These are phyloP conservation scores for Chenopodium quinoa DNA, from an alignment of 148 eudicot genomes.

Conservation along the genomic window DNA sequence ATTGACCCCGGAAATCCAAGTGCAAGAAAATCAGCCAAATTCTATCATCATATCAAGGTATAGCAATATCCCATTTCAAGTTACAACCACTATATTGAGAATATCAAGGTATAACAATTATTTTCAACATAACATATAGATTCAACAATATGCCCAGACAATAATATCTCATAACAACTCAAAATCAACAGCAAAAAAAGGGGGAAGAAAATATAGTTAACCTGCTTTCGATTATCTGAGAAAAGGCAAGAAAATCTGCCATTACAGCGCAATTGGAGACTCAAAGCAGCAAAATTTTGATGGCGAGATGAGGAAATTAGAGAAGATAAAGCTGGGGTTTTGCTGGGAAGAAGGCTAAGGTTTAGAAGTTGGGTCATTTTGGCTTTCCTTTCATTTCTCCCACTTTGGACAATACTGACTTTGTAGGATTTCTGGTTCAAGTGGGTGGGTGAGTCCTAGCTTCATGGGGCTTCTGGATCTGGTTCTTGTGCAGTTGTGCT, in stretches of 20 bases:
- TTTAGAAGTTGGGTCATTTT: constrained; percentile 50
- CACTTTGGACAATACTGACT: background rate
- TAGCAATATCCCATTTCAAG: constrained; percentile 3
- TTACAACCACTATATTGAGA: background rate
- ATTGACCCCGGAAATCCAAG: background rate
- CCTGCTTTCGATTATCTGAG: constrained; percentile 68
- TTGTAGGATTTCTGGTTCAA: constrained; percentile 2
- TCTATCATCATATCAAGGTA: background rate
- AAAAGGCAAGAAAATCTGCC: constrained; percentile 62
- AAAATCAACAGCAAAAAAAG: background rate
- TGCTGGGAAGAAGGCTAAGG: constrained; percentile 38
- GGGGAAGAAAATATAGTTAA: constrained; percentile 6
- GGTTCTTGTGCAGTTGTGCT: background rate
- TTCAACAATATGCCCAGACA: background rate
- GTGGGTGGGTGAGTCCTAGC: background rate
- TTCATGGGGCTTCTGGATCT: background rate
- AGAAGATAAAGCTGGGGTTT: constrained; percentile 17
- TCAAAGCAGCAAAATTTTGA: constrained; percentile 22
- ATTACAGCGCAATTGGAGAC: constrained; percentile 37
- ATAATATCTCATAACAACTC: background rate
- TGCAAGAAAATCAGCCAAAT: background rate
- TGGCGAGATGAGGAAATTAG: constrained; percentile 15
- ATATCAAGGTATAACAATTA: background rate
- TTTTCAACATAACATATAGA: background rate
- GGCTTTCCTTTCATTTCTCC: constrained; percentile 6